Conservation (phyloP, 768 basidiomycete genomes). For the Boletus edulis region DNA sequence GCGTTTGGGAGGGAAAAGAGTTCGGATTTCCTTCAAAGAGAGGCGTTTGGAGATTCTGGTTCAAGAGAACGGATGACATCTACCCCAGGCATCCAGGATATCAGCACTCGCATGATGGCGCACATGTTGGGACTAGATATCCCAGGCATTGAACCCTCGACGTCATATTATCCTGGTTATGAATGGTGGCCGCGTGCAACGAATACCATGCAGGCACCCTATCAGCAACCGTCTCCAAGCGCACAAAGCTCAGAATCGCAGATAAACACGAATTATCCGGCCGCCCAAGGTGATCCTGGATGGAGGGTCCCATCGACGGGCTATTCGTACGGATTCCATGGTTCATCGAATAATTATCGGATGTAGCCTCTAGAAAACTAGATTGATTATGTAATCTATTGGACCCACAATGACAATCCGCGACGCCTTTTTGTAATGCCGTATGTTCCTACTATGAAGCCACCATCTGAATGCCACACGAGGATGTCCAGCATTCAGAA, state of each 20-base stretch:
- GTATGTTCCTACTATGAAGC: slow-evolving; percentile 13
- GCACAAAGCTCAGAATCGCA: slow-evolving; percentile 5
- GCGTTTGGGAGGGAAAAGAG: slow-evolving; percentile 59
- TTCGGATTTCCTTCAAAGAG: slow-evolving; percentile 43
- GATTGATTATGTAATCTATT: slow-evolving; percentile 27
- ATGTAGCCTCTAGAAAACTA: slow-evolving; percentile 10
- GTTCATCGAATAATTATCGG: slow-evolving; percentile 18
- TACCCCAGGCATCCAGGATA: slow-evolving; percentile 52
- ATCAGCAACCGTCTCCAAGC: slow-evolving; percentile 11
- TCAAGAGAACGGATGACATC: slow-evolving; percentile 25
- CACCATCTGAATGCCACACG: slow-evolving; percentile 19
- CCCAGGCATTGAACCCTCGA: slow-evolving; percentile 53
- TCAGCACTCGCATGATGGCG: slow-evolving; percentile 65
- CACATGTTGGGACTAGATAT: slow-evolving; percentile 69
- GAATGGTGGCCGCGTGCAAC: slow-evolving; percentile 61
- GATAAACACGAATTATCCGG: slow-evolving; percentile 18
- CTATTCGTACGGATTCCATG: slow-evolving; percentile 22
- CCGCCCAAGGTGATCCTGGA: slow-evolving; percentile 10
- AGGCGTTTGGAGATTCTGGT: slow-evolving; percentile 32
- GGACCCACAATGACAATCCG: slow-evolving; percentile 33
- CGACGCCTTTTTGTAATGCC: neutral
- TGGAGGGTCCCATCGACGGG: slow-evolving; percentile 19
- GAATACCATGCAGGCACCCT: slow-evolving; percentile 9
- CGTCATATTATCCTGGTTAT: slow-evolving; percentile 53
- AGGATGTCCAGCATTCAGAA: slow-evolving; percentile 56